phyloP scores from a whole-genome alignment of 352 stramenopile species.

The Paralagenidium karlingii region DNA sequence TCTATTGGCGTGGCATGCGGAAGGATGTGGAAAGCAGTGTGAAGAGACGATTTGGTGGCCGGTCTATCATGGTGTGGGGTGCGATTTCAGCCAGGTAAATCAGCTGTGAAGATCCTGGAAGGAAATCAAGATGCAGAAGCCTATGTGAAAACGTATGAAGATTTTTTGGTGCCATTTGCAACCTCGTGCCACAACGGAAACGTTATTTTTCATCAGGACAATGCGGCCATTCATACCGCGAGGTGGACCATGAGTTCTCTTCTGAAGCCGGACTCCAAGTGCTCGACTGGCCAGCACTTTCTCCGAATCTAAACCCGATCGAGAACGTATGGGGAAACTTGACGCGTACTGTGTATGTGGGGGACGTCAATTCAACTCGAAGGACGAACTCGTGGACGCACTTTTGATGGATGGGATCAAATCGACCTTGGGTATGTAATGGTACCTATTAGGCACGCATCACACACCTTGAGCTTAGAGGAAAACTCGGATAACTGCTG shows the following conservation, averaged over 20 bases:
- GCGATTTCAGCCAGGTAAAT: background rate
- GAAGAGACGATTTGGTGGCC: background rate
- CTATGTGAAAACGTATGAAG: background rate
- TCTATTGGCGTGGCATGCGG: constrained; percentile 3
- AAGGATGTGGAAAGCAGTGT: background rate
- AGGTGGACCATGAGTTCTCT: background rate
- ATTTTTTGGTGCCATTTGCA: background rate
- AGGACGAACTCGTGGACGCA: no score
- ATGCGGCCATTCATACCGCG: background rate
- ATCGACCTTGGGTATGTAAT: no score
- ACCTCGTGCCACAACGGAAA: background rate
- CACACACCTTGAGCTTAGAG: no score
- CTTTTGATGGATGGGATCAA: no score
- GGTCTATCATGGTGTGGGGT: background rate
- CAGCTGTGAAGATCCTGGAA: background rate
- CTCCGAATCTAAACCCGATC: constrained; percentile 4
- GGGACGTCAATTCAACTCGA: no score
- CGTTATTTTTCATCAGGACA: background rate
- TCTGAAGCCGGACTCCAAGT: background rate
- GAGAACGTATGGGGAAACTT: constrained; percentile 6
- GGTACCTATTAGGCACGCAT: no score
- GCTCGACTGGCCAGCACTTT: constrained; percentile 3
- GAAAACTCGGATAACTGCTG: no score
- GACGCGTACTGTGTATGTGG: constrained; percentile 2
- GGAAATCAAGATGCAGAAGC: background rate